A percentile compares a stretch with the other conserved stretches of the same genome.
Evolutionary conservation across 805 yeast genomes (phyloP).

Genomic region (Starmerella tilneyi): DNA sequence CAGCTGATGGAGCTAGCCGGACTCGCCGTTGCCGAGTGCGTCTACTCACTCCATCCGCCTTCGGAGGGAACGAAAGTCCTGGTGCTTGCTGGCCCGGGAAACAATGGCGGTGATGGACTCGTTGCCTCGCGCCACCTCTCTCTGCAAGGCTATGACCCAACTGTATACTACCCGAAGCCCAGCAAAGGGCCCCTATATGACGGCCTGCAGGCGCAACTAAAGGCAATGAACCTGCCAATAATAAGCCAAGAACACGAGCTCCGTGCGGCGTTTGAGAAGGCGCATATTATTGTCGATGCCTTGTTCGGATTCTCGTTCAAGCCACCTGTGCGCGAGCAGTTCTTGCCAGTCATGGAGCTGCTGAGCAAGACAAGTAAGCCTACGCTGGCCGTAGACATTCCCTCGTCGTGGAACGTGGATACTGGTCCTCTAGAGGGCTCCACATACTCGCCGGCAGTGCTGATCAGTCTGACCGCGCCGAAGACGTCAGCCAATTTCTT

Average conservation of each 20-base stretch:
- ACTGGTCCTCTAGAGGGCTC: constrained; percentile 49
- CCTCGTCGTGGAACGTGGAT: constrained; percentile 97
- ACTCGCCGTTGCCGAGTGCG: constrained; percentile 80
- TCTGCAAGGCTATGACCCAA: constrained; percentile 67
- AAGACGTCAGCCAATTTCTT: constrained; percentile 67
- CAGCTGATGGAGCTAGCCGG: constrained; percentile 97
- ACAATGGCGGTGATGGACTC: constrained; percentile 89
- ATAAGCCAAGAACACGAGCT: constrained; percentile 32
- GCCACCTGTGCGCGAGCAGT: constrained; percentile 80
- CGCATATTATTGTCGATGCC: constrained; percentile 60
- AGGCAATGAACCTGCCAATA: constrained; percentile 51
- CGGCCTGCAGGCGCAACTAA: constrained; percentile 56
- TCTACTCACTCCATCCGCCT: constrained; percentile 59
- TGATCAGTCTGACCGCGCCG: constrained; percentile 87
- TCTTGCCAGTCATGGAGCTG: constrained; percentile 39
- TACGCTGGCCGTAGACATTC: constrained; percentile 76
- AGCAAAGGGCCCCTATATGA: constrained; percentile 48
- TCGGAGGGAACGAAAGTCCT: constrained; percentile 40
- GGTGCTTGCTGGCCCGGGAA: constrained; percentile 88
- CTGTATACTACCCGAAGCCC: constrained; percentile 68
- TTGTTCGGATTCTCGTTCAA: constrained; percentile 88
- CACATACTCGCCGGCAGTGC: constrained; percentile 49
- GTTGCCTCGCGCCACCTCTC: constrained; percentile 89
- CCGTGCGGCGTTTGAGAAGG: constrained; percentile 31
- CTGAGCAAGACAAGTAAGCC: constrained; percentile 41